Base-by-base conservation (phyloP, 2,329 filamentous ascomycete genomes). In the Verruconis gallopava region DNA sequence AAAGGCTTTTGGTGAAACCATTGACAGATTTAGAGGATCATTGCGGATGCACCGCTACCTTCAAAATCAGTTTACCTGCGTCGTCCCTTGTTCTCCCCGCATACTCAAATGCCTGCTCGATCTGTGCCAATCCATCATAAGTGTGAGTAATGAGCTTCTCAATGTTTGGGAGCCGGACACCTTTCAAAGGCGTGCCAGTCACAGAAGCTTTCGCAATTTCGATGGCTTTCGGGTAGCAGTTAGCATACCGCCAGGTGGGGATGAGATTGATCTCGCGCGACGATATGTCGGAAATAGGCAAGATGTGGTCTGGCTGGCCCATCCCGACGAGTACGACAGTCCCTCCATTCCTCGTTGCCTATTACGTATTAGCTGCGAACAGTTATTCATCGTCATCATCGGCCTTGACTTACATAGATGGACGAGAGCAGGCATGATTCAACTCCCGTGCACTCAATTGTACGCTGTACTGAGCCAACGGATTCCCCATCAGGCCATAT, bases 301-400 rank as follows among this genome's bases (percentile, higher is more conserved):
- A 67, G 0, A 79, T 85, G 57, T 85, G 80, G 40, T 85, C 72
- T 0, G 81, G 81, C 4, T 74, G 81, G 28, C 82, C 82, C 81
- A 86, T 86, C 41, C 81, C 82, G 18, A 88, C 80, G 57, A 86
- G 77, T 57, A 86, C 71, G 38, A 85, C 68, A 51, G 78, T 79
- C 14, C 81, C 81, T 19, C 81, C 82, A 0, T 81, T 69, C 44
- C 70, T 70, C 6, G 80, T 78, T 3, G 78, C 58, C 64, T 67
- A 17, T 42, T 34, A 22, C 14, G 21, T 20, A 11, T n/a, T 6
- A n/a, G 25, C n/a, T n/a, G n/a, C 9, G 9, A n/a, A 9, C 6
- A 30, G 6, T n/a, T 9, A 30, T 9, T 9, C n/a, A 30, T 30
- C n/a, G 25, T 9, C 9, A 30, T 9, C 6, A 30, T 30, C 9